phyloP scores from a whole-genome alignment of 2,329 filamentous ascomycete genomes.

The Saccharata proteae region DNA sequence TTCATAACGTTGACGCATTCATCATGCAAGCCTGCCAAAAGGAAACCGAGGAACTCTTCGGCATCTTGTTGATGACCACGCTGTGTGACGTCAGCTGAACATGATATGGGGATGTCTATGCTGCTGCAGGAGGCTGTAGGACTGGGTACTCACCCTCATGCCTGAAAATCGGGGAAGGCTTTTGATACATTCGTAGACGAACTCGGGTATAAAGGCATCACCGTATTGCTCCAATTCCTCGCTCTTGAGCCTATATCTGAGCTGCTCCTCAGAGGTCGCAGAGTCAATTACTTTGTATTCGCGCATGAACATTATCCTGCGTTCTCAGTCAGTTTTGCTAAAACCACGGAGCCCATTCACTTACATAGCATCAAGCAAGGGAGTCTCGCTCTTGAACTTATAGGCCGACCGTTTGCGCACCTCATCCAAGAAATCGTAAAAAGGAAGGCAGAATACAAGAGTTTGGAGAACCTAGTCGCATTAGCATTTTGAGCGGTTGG shows the following conservation, averaged over 20 bases:
- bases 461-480: constrained; percentile 72
- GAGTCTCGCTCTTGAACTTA: constrained; percentile 91
- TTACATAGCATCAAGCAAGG: constrained; percentile 85
- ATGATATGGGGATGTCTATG: neutral
- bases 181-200: constrained; percentile 87
- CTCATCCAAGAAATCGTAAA: constrained; percentile 86
- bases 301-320: constrained; percentile 85
- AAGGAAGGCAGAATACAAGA: constrained; percentile 83
- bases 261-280: constrained; percentile 59
- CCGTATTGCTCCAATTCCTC: constrained; percentile 83
- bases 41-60: constrained; percentile 88
- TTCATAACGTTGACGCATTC: constrained; percentile 75
- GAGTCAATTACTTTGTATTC: constrained; percentile 82
- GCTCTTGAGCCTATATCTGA: constrained; percentile 62
- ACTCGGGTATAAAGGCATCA: constrained; percentile 83
- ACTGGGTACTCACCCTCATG: constrained; percentile 59
- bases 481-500: constrained; percentile 20
- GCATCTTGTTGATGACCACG: constrained; percentile 96
- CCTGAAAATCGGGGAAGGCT: constrained; percentile 77
- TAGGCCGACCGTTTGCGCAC: constrained; percentile 72
- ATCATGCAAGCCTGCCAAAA: constrained; percentile 85
- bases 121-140: neutral
- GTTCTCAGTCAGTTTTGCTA: constrained; percentile 10
- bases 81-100: constrained; percentile 34
- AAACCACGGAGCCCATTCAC: constrained; percentile 22